phyloP scores from a whole-genome alignment of 192 early-diverging fungal genomes.

The Thoreauomyces humboldtii region DNA sequence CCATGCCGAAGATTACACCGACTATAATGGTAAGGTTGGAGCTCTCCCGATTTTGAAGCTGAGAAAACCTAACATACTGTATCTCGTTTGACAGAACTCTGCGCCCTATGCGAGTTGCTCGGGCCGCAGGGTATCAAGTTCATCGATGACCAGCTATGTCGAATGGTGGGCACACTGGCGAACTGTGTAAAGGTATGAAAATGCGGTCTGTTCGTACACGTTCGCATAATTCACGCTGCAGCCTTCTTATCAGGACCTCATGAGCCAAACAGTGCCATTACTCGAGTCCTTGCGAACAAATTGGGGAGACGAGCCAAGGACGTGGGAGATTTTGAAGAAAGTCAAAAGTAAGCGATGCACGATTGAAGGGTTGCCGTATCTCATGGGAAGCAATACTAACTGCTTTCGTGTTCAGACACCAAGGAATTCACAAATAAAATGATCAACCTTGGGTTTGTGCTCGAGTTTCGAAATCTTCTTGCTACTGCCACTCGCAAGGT shows the following conservation, averaged over 20 bases:
- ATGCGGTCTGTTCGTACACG: background rate
- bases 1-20: constrained; percentile 37
- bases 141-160: constrained; percentile 34
- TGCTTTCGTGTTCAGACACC: constrained; percentile 7
- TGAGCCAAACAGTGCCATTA: background rate
- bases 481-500: constrained; percentile 5
- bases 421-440: constrained; percentile 8
- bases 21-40: constrained; percentile 18
- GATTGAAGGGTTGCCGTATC: no score
- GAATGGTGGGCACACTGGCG: constrained; percentile 19
- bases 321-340: constrained; percentile 19
- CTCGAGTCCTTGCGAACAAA: constrained; percentile 10
- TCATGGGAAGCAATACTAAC: no score
- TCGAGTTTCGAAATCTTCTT: constrained; percentile 24
- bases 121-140: constrained; percentile 36
- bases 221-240: no score
- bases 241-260: constrained; percentile 13
- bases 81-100: constrained; percentile 20
- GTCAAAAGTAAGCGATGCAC: constrained; percentile 20
- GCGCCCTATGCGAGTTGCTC: constrained; percentile 32
- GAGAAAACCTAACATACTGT: no score
- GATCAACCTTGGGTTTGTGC: constrained; percentile 25
- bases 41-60: background rate
- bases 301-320: constrained; percentile 21
- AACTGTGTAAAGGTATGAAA: constrained; percentile 1